Percentiles rank a stretch among this genome's conserved stretches.
Evolutionary conservation across 129 eudicot species (phyloP).

Genomic region (Flaveria sonorensis): DNA sequence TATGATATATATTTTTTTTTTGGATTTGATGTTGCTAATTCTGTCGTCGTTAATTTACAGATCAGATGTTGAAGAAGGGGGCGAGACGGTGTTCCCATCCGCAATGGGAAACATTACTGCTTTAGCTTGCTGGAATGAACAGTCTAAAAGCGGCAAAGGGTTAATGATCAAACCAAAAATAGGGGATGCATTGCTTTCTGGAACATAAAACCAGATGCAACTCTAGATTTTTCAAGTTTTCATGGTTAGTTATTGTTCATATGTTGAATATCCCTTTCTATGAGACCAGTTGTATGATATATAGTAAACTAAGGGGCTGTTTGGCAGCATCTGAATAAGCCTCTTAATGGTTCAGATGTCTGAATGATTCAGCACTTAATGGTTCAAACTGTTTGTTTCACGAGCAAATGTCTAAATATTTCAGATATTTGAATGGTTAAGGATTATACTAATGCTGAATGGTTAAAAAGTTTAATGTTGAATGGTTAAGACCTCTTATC

Average conservation of each 20-base stretch:
- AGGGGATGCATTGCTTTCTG: conserved; percentile 94
- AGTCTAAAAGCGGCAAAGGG: conserved; percentile 66
- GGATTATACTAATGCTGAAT: no score
- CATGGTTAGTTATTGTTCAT: conserved; percentile 53
- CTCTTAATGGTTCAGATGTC: no score
- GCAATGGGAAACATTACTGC: conserved; percentile 80
- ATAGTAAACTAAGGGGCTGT: no score
- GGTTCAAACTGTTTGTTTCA: no score
- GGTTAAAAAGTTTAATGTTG: no score
- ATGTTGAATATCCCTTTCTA: neutral
- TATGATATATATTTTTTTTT: neutral
- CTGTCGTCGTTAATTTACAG: conserved; percentile 37
- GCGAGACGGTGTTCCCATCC: conserved; percentile 84
- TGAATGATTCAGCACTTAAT: no score
- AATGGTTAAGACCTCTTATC: no score
- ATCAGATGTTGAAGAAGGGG: conserved; percentile 98
- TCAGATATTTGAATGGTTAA: no score
- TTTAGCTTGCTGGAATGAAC: conserved; percentile 69
- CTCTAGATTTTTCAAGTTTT: conserved; percentile 59
- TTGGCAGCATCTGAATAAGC: no score
- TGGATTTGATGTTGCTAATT: neutral
- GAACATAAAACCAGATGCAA: conserved; percentile 81
- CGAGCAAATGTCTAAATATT: no score
- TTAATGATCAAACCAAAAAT: conserved; percentile 85
- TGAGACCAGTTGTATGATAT: neutral